Conservation (phyloP, 2,329 filamentous ascomycete species). For the Talaromyces sp. region DNA sequence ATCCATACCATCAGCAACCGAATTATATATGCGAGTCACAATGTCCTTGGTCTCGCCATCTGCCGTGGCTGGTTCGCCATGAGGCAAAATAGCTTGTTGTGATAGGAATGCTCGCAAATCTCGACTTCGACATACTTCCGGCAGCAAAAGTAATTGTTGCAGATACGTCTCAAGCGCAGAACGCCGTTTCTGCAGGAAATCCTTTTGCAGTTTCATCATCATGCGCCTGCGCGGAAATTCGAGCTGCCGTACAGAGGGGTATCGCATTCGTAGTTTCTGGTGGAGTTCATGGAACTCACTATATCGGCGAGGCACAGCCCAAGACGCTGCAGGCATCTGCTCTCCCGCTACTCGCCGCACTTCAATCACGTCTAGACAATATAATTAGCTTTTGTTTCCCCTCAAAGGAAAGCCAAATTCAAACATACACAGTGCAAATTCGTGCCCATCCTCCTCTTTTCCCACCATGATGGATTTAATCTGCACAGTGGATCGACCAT, state of each 20-base stretch:
- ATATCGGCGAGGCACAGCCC: slow-evolving; percentile 87
- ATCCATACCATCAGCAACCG: slow-evolving; percentile 95
- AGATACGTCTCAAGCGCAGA: slow-evolving; percentile 81
- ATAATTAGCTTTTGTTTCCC: not conserved
- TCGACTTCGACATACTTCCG: slow-evolving; percentile 88
- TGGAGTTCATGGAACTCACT: slow-evolving; percentile 96
- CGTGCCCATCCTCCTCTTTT: slow-evolving; percentile 83
- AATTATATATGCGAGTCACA: slow-evolving; percentile 91
- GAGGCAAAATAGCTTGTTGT: slow-evolving; percentile 69
- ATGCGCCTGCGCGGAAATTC: slow-evolving; percentile 89
- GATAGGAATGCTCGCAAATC: slow-evolving; percentile 91
- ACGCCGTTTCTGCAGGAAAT: slow-evolving; percentile 87
- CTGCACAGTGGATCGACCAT: slow-evolving; percentile 79
- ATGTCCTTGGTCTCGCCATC: slow-evolving; percentile 70
- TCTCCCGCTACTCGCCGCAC: slow-evolving; percentile 86
- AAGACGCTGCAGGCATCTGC: slow-evolving; percentile 92
- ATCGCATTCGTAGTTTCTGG: slow-evolving; percentile 76
- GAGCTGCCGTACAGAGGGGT: slow-evolving; percentile 78
- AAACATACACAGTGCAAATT: slow-evolving; percentile 73
- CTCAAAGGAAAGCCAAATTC: not conserved
- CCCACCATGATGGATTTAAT: slow-evolving; percentile 93
- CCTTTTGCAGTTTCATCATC: slow-evolving; percentile 93
- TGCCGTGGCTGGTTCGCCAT: slow-evolving; percentile 53
- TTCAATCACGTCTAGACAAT: slow-evolving; percentile 65
- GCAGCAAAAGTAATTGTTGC: slow-evolving; percentile 71